Evolutionary conservation across 768 basidiomycete genomes (phyloP), one percentile per base, ranked within the genome.

Genomic region (Gymnopilus junonius): DNA sequence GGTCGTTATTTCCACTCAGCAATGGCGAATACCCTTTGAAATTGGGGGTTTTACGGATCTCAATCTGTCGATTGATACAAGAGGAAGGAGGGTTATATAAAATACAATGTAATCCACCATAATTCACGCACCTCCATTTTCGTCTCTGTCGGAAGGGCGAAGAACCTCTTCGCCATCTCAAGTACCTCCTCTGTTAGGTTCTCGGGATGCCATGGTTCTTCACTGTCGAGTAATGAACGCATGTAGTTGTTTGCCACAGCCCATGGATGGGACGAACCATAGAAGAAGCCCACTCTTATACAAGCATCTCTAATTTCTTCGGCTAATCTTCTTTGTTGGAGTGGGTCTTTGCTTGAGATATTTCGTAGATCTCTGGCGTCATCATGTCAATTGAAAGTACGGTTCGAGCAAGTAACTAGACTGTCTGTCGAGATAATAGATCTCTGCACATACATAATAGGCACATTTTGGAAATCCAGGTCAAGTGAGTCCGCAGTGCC

Each of bases 251-350:
- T 25, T 31, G 31, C 10, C 31, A 32, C 17, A 46, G 37, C 0
- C 20, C 42, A 31, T 43, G 15, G 12, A 8, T 21, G 10, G 27
- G 7, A 50, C 77, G 21, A 65, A 91, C 90, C 85, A 69, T 95
- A 95, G 73, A 95, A 92, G 72, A 96, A 95, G 1, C 94, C 94
- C 6, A 92, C 92, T 55, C 85, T 82, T 59, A 92, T 87, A 66
- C 92, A 94, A 0, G 94, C 93, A 66, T 91, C 82, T 57, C 89
- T 81, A 43, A 95, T 83, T 65, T 85, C 75, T 23, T 76, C 69
- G 0, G 87, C 91, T 1, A 94, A 74, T 1, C 71, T 74, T 55
- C 72, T 69, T 42, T 84, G 81, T 23, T 76, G 72, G 1, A 31
- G 62, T 0, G 79, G 68, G 58, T 86, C 81, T 2, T 74, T 65